Percentiles rank a stretch among this genome's conserved stretches.
Evolutionary conservation across 2,329 filamentous ascomycete genomes (phyloP).

Genomic region (Mollisia scopiformis): DNA sequence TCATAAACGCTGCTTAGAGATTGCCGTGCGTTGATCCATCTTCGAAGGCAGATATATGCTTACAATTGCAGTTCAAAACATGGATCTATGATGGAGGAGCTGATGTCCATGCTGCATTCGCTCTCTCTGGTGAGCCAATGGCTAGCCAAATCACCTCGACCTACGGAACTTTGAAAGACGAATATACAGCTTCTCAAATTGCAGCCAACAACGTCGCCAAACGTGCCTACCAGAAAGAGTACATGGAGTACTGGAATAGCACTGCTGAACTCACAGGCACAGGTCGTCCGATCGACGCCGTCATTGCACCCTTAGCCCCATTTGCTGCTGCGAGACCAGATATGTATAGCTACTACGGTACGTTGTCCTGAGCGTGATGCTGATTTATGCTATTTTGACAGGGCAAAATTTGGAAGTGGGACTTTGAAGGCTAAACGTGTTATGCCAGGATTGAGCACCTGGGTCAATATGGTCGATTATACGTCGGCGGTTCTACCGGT

Average conservation of each 20-base stretch:
- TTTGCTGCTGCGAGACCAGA: slow-evolving; percentile 51
- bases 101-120: slow-evolving; percentile 53
- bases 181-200: slow-evolving; percentile 36
- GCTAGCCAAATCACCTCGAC: slow-evolving; percentile 19
- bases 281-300: slow-evolving; percentile 54
- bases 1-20: slow-evolving; percentile 43
- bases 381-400: slow-evolving; percentile 11
- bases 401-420: slow-evolving; percentile 16
- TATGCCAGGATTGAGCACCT: slow-evolving; percentile 21
- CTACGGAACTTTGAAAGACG: slow-evolving; percentile 36
- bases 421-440: slow-evolving; percentile 22
- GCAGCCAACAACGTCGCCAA: slow-evolving; percentile 50
- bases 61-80: slow-evolving; percentile 29
- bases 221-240: slow-evolving; percentile 57
- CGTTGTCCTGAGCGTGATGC: background rate
- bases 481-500: slow-evolving; percentile 58
- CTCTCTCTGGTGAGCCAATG: slow-evolving; percentile 57
- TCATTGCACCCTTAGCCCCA: slow-evolving; percentile 54
- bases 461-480: slow-evolving; percentile 59
- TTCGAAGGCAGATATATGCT: slow-evolving; percentile 23
- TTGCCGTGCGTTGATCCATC: slow-evolving; percentile 42
- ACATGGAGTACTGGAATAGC: slow-evolving; percentile 54
- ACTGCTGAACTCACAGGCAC: slow-evolving; percentile 28
- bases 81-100: slow-evolving; percentile 53
- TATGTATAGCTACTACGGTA: slow-evolving; percentile 48